phyloP scores from a whole-genome alignment of 768 basidiomycete species.

The Phanerochaete carnosa region DNA sequence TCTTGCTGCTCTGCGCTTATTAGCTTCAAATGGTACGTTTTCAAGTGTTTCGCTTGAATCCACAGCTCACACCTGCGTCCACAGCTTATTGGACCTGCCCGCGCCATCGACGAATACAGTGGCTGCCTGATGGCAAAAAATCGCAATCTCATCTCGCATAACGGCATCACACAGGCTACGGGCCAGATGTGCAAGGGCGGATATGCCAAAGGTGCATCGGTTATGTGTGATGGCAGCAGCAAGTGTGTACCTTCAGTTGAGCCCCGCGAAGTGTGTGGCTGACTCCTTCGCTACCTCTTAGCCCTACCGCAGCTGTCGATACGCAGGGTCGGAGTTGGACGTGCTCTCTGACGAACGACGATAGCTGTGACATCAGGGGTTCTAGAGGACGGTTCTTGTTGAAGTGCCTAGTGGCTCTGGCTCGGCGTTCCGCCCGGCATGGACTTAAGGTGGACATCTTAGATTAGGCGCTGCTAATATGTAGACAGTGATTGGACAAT shows the following conservation, averaged over 20 bases:
- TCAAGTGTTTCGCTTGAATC: no score
- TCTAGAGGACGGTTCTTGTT: not conserved
- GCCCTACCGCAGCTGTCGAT: not conserved
- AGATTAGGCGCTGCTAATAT: no score
- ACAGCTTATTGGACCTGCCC: not conserved
- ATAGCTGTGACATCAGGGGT: conserved; percentile 1
- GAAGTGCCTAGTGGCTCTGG: no score
- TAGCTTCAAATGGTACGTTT: not conserved
- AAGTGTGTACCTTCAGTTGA: not conserved
- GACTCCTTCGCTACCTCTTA: not conserved
- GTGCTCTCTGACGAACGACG: not conserved
- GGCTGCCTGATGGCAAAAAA: conserved; percentile 7
- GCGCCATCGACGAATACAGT: conserved; percentile 1
- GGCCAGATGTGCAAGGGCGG: conserved; percentile 7
- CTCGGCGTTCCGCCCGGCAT: no score
- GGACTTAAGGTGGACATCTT: no score
- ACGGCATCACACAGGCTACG: conserved; percentile 1
- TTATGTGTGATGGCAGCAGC: conserved; percentile 5
- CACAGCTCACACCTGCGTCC: not conserved
- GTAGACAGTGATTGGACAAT: no score
- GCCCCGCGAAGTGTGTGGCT: no score
- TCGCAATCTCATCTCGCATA: conserved; percentile 1
- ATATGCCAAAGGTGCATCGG: not conserved
- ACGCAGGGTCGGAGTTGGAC: not conserved
- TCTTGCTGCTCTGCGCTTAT: not conserved